Evolutionary conservation across 768 basidiomycete genomes (phyloP).

Genomic region (Gautieria morchelliformis): DNA sequence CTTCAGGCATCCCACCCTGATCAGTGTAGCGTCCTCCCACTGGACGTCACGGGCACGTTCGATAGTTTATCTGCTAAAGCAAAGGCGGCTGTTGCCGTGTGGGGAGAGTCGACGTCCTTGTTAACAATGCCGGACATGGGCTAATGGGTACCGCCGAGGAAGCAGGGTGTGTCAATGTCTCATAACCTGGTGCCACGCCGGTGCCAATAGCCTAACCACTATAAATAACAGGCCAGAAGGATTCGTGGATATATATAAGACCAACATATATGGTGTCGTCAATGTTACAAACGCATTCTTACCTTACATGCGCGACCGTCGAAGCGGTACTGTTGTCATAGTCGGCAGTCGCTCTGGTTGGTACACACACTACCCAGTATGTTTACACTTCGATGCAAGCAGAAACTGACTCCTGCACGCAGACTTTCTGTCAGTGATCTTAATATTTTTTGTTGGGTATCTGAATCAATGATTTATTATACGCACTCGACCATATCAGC

Average conservation of each 20-base stretch:
- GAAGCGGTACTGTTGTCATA: slow-evolving; percentile 35
- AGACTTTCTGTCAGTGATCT: neutral
- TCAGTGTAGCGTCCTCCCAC: slow-evolving; percentile 2
- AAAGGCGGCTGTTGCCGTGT: slow-evolving; percentile 22
- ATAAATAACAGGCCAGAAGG: slow-evolving; percentile 19
- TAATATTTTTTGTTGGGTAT: neutral
- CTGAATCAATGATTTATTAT: neutral
- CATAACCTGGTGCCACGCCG: neutral
- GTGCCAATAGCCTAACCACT: neutral
- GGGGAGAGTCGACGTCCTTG: slow-evolving; percentile 28
- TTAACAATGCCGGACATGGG: slow-evolving; percentile 41
- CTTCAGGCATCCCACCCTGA: slow-evolving; percentile 3
- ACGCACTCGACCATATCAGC: slow-evolving; percentile 18
- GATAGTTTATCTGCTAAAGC: slow-evolving; percentile 23
- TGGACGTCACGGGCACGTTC: slow-evolving; percentile 17
- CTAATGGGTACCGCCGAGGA: slow-evolving; percentile 31
- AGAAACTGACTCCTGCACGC: neutral
- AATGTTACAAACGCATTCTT: slow-evolving; percentile 45
- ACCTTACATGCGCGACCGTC: slow-evolving; percentile 40
- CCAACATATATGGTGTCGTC: slow-evolving; percentile 37
- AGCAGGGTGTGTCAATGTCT: slow-evolving; percentile 28
- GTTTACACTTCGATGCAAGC: neutral
- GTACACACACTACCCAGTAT: slow-evolving; percentile 17
- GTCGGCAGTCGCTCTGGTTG: slow-evolving; percentile 50
- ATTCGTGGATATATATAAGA: slow-evolving; percentile 30